Conservation (phyloP, 345 rosid genomes). For the Alliaria petiolata region DNA sequence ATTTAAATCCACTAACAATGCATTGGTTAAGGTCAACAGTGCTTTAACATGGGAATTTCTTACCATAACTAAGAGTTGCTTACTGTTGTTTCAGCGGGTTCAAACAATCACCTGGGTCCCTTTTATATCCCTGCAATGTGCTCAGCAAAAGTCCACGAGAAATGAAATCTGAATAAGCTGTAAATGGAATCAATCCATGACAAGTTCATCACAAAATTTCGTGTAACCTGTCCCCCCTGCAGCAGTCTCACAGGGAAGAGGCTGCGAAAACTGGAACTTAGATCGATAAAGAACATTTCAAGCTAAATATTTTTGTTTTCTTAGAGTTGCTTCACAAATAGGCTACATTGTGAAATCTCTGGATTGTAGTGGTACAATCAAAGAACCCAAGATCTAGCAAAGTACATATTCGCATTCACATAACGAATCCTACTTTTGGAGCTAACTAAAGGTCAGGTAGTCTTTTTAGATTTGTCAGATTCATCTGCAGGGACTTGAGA, state of each 20-base stretch:
- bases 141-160: not conserved
- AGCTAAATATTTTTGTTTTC: not conserved
- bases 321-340: not conserved
- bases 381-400: constrained; percentile 10
- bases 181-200: not conserved
- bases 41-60: constrained; percentile 4
- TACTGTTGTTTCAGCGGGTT: not conserved
- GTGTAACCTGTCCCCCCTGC: not conserved
- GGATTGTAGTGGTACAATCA: constrained; percentile 8
- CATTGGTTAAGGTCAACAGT: not conserved
- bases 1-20: constrained; percentile 18
- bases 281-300: not conserved
- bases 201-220: not conserved
- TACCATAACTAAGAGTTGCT: not conserved
- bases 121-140: not conserved
- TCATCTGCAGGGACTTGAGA: constrained; percentile 21
- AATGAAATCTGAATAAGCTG: not conserved
- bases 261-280: not conserved
- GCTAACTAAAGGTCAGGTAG: constrained; percentile 6
- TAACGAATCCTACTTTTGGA: constrained; percentile 9
- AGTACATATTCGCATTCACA: constrained; percentile 10
- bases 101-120: not conserved
- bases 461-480: constrained; percentile 24
- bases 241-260: not conserved
- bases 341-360: not conserved